Conservation (phyloP, 352 stramenopile species). For the Globisporangium carolinianum region DNA sequence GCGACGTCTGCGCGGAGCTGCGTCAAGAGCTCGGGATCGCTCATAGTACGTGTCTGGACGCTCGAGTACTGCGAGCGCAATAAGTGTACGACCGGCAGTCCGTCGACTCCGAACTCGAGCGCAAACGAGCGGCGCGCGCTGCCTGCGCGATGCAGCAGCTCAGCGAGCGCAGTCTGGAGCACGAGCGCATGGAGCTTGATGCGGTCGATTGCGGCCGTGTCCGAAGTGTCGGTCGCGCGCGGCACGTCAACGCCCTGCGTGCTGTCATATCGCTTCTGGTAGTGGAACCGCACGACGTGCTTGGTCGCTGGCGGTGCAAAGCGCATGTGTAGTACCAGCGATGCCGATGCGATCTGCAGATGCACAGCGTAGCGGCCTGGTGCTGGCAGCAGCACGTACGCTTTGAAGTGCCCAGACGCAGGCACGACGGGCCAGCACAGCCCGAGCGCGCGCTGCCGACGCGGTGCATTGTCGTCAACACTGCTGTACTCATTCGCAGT, state of each 20-base stretch:
- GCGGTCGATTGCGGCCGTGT: conserved; percentile 36
- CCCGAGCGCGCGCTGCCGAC: neutral
- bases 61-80: conserved; percentile 47
- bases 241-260: conserved; percentile 54
- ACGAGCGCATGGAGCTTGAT: conserved; percentile 51
- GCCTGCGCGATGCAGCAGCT: conserved; percentile 40
- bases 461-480: neutral
- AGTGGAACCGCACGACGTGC: conserved; percentile 58
- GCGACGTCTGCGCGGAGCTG: conserved; percentile 42
- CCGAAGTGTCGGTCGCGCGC: conserved; percentile 39
- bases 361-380: conserved; percentile 29
- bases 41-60: conserved; percentile 24
- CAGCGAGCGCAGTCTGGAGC: conserved; percentile 48
- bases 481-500: neutral
- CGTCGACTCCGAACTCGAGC: conserved; percentile 43
- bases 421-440: conserved; percentile 43
- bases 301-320: conserved; percentile 22
- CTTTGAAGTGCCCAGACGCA: conserved; percentile 44
- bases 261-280: conserved; percentile 46
- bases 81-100: conserved; percentile 39
- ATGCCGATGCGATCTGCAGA: conserved; percentile 11
- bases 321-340: conserved; percentile 25
- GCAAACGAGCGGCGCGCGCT: conserved; percentile 37
- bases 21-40: conserved; percentile 46
- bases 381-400: conserved; percentile 45